These are phyloP conservation scores for Aspergillus kassunensis DNA, from an alignment of 495 filamentous ascomycete genomes.

Conservation along the genomic window DNA sequence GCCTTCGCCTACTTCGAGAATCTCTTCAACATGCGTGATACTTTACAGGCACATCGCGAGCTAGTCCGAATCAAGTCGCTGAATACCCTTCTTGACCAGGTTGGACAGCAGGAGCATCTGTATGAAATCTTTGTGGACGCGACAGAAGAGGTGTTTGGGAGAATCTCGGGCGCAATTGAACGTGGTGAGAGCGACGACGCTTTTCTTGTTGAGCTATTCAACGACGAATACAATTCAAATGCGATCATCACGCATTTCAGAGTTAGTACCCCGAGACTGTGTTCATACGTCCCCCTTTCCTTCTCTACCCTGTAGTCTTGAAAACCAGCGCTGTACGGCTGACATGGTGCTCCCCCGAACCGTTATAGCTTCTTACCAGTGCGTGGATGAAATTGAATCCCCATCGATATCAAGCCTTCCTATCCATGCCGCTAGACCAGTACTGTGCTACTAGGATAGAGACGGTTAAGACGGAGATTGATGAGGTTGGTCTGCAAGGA, in stretches of 20 bases:
- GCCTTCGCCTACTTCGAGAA: slow-evolving; percentile 91
- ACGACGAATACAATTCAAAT: slow-evolving; percentile 60
- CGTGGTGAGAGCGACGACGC: slow-evolving; percentile 55
- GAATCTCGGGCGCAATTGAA: slow-evolving; percentile 49
- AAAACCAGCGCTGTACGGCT: slow-evolving; percentile 1
- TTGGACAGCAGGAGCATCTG: slow-evolving; percentile 60
- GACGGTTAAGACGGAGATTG: slow-evolving; percentile 75
- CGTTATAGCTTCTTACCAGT: slow-evolving; percentile 68
- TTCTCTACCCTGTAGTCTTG: not conserved
- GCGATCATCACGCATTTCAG: slow-evolving; percentile 71
- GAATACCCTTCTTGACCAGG: slow-evolving; percentile 64
- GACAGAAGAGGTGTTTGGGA: slow-evolving; percentile 60
- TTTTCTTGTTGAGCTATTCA: slow-evolving; percentile 70
- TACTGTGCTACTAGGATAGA: slow-evolving; percentile 73
- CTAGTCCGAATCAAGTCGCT: slow-evolving; percentile 65
- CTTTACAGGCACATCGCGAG: slow-evolving; percentile 62
- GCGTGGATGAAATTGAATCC: slow-evolving; percentile 79
- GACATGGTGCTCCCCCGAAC: slow-evolving; percentile 6
- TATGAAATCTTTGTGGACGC: slow-evolving; percentile 83
- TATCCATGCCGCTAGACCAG: slow-evolving; percentile 58
- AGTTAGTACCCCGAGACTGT: slow-evolving; percentile 35
- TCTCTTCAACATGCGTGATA: slow-evolving; percentile 63
- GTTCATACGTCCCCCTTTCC: not conserved
- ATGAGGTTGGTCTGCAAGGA: slow-evolving; percentile 75
- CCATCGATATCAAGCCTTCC: slow-evolving; percentile 65